Base-by-base conservation (phyloP, 2,329 filamentous ascomycete genomes). In the Neoarthrinium moseri region DNA sequence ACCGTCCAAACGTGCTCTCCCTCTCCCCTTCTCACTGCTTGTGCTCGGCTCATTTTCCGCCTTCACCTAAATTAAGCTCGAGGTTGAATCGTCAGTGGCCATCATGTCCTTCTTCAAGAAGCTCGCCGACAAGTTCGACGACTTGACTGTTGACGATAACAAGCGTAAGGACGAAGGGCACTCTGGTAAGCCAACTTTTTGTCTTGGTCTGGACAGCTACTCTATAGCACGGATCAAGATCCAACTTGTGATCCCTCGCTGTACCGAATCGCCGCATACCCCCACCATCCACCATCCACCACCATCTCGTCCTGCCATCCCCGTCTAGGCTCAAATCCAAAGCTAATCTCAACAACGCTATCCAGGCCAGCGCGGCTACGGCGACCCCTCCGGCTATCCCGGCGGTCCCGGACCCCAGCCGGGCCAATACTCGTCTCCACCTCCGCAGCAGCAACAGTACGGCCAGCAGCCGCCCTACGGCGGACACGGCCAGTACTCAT, bases 31-130 rank as follows among this genome's bases (percentile, higher is more conserved):
- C n/a, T n/a, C n/a, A n/a, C n/a, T n/a, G n/a, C n/a, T n/a, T n/a
- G n/a, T n/a, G n/a, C n/a, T n/a, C n/a, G n/a, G n/a, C n/a, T n/a
- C n/a, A n/a, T n/a, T n/a, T n/a, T n/a, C n/a, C n/a, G n/a, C n/a
- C n/a, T n/a, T n/a, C n/a, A n/a, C n/a, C n/a, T n/a, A n/a, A n/a
- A n/a, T n/a, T n/a, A n/a, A n/a, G n/a, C n/a, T n/a, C n/a, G n/a
- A n/a, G n/a, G n/a, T n/a, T n/a, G n/a, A n/a, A n/a, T n/a, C n/a
- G n/a, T n/a, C n/a, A n/a, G n/a, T n/a, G n/a, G n/a, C n/a, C 43
- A 56, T 36, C 37, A 62, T 62, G 56, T 62, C 61, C 4, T 61
- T 63, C 46, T 53, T 63, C 42, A 59, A 54, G 30, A 63, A 63
- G 22, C 49, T 64, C 27, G 43, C 54, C 13, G 58, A 54, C 46